phyloP scores from a whole-genome alignment of 2,329 filamentous ascomycete genomes.

The Penicillium fuscoglaucum region DNA sequence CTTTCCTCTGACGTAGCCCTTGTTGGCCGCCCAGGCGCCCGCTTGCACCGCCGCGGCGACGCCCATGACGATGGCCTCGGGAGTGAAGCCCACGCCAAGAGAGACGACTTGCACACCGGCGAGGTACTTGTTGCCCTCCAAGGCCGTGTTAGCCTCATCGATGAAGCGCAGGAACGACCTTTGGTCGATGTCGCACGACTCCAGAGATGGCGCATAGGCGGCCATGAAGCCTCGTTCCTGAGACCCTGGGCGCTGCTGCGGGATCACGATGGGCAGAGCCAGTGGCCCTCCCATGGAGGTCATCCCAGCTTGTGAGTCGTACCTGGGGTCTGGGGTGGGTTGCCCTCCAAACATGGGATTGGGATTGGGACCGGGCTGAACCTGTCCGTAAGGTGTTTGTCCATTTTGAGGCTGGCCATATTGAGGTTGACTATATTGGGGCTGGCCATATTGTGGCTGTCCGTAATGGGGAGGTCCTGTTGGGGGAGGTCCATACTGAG shows the following conservation, averaged over 20 bases:
- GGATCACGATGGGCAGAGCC: conserved; percentile 3
- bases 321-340: background rate
- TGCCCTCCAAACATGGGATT: background rate
- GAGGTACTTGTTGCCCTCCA: conserved; percentile 37
- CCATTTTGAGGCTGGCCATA: background rate
- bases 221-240: conserved; percentile 8
- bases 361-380: background rate
- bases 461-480: background rate
- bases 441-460: no score
- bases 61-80: conserved; percentile 24
- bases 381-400: background rate
- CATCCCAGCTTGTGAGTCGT: background rate
- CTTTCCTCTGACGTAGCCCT: conserved; percentile 31
- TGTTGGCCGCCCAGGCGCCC: conserved; percentile 21
- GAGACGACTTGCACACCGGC: conserved; percentile 42
- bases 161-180: conserved; percentile 30
- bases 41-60: conserved; percentile 44
- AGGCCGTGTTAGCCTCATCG: conserved; percentile 33
- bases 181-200: conserved; percentile 3
- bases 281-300: background rate
- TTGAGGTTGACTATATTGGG: background rate
- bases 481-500: background rate
- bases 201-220: conserved; percentile 5
- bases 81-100: conserved; percentile 18
- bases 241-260: conserved; percentile 6